Percentiles rank a stretch among this genome's conserved stretches.
These are phyloP conservation scores for Chondrus crispus DNA, from an alignment of 23 red algal genomes.

Conservation along the genomic window DNA sequence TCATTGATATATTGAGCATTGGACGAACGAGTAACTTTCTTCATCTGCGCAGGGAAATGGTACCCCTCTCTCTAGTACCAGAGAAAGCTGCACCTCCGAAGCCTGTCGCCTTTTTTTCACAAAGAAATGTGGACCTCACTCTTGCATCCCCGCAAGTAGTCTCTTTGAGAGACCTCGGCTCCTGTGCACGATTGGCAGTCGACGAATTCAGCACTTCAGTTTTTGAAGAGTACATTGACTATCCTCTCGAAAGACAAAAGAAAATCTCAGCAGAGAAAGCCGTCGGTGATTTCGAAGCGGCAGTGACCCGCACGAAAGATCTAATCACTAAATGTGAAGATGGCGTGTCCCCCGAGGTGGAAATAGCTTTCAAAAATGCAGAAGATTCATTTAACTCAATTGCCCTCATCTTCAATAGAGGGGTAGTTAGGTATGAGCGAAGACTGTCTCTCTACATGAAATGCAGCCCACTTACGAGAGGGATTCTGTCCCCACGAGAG, in stretches of 20 bases:
- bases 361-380: neutral
- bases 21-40: no score
- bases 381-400: neutral
- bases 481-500: neutral
- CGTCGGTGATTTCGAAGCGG: neutral
- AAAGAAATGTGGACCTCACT: no score
- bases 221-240: neutral
- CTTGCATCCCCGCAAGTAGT: neutral
- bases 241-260: neutral
- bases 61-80: no score
- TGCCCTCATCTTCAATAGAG: neutral
- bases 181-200: neutral
- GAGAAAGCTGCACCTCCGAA: no score
- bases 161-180: neutral
- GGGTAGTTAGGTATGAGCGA: neutral
- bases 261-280: neutral
- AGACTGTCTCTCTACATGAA: neutral
- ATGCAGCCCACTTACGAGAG: neutral
- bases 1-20: no score
- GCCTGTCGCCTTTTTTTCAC: no score
- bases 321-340: neutral
- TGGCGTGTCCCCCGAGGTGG: neutral
- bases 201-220: neutral
- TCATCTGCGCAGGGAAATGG: no score
- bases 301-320: neutral